phyloP scores from a whole-genome alignment of 192 early-diverging fungal species.

The Entomortierella lignicola region DNA sequence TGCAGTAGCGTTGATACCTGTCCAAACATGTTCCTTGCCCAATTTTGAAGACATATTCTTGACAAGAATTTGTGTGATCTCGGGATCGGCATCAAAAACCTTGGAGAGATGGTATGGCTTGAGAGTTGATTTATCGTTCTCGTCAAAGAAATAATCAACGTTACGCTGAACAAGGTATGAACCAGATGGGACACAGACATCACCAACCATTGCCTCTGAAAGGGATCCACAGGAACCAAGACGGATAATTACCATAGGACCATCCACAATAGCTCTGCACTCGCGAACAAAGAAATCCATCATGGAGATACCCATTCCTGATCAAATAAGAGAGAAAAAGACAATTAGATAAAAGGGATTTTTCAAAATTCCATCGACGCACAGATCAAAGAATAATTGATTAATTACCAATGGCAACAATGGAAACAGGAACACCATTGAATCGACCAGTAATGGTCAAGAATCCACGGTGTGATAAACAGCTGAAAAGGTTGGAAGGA shows the following conservation, averaged over 20 bases:
- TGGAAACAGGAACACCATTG: constrained; percentile 77
- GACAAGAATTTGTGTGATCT: constrained; percentile 55
- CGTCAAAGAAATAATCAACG: constrained; percentile 75
- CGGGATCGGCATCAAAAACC: constrained; percentile 66
- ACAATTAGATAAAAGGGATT: background rate
- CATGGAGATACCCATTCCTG: constrained; percentile 79
- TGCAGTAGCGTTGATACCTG: constrained; percentile 79
- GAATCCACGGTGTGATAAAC: constrained; percentile 80
- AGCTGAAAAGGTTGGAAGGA: constrained; percentile 58
- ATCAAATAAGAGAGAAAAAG: background rate
- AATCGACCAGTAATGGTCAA: constrained; percentile 88
- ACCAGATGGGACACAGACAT: constrained; percentile 76
- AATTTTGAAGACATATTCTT: constrained; percentile 53
- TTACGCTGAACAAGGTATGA: constrained; percentile 77
- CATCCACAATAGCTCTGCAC: constrained; percentile 78
- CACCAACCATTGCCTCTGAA: constrained; percentile 64
- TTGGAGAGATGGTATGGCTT: constrained; percentile 76
- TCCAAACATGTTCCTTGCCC: constrained; percentile 57
- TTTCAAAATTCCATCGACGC: background rate
- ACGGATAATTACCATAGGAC: constrained; percentile 82
- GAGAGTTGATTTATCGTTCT: background rate
- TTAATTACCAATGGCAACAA: constrained; percentile 77
- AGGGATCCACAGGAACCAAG: constrained; percentile 91
- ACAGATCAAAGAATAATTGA: background rate
- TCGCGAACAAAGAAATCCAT: constrained; percentile 96